Conservation (phyloP, 805 yeast species). For the Jamesozyma rosinii region DNA sequence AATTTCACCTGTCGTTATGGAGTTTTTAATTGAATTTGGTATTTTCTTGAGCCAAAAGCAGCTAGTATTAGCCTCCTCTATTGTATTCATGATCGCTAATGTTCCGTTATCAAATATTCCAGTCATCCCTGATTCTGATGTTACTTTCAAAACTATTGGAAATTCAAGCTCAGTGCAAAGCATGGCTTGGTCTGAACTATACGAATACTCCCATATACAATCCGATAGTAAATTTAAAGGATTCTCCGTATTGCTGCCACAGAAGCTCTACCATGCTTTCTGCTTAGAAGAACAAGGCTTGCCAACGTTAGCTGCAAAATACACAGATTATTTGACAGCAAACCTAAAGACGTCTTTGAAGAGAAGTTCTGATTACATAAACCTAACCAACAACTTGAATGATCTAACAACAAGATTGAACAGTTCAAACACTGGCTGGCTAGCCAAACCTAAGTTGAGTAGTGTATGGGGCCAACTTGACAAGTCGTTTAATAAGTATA, state of each 20-base stretch:
- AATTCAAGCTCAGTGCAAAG: constrained; percentile 35
- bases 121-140: constrained; percentile 24
- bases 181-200: constrained; percentile 55
- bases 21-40: constrained; percentile 46
- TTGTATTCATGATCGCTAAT: constrained; percentile 41
- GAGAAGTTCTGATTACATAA: constrained; percentile 29
- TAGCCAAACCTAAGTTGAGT: constrained; percentile 67
- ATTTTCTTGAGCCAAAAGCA: constrained; percentile 35
- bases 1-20: constrained; percentile 24
- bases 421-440: constrained; percentile 58
- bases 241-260: constrained; percentile 47
- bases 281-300: constrained; percentile 60
- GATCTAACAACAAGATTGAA: constrained; percentile 40
- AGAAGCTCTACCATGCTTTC: constrained; percentile 60
- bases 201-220: constrained; percentile 42
- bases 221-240: constrained; percentile 28
- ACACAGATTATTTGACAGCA: constrained; percentile 44
- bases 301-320: constrained; percentile 49
- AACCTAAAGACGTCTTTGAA: constrained; percentile 34
- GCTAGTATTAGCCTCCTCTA: constrained; percentile 33
- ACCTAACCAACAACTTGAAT: constrained; percentile 29
- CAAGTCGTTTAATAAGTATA: constrained; percentile 66
- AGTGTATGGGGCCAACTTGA: constrained; percentile 84
- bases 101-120: constrained; percentile 34
- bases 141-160: constrained; percentile 36